phyloP scores from a whole-genome alignment of 345 rosid species.

The Citrus unshiu region DNA sequence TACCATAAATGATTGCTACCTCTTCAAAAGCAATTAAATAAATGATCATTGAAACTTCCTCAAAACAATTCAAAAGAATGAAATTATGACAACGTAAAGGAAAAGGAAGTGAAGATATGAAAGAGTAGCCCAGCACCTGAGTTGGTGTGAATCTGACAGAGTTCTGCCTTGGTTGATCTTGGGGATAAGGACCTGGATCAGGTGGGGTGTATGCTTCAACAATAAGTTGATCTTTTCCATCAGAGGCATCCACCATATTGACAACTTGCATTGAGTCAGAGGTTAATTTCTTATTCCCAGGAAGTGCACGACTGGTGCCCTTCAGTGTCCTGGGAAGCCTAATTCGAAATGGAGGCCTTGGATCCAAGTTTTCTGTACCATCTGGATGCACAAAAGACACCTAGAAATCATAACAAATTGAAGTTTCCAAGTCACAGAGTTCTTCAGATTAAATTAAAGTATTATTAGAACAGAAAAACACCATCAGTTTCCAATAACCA shows the following conservation, averaged over 20 bases:
- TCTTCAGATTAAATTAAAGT: neutral
- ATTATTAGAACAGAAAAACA: neutral
- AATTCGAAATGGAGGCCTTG: constrained; percentile 81
- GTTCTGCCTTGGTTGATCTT: constrained; percentile 97
- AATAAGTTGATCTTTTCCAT: constrained; percentile 62
- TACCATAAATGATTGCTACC: neutral
- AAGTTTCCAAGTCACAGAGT: neutral
- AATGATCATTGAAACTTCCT: neutral
- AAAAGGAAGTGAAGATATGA: neutral
- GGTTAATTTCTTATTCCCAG: constrained; percentile 66
- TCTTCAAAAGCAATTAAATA: neutral
- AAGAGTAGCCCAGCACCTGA: constrained; percentile 49
- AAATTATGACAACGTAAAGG: neutral
- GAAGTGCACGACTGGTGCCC: constrained; percentile 61
- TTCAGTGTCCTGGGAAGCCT: constrained; percentile 70
- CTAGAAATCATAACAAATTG: constrained; percentile 34
- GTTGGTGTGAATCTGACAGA: constrained; percentile 91
- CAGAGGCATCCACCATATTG: constrained; percentile 46
- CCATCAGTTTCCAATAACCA: neutral
- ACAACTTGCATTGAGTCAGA: constrained; percentile 38
- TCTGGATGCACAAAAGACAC: constrained; percentile 65
- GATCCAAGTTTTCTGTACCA: constrained; percentile 59
- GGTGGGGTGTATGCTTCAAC: constrained; percentile 93
- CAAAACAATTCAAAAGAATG: neutral
- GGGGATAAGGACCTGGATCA: constrained; percentile 98